A percentile compares a stretch with the other conserved stretches of the same genome.
Conservation (phyloP, 2,329 filamentous ascomycete species). For the Colletotrichum lentis region DNA sequence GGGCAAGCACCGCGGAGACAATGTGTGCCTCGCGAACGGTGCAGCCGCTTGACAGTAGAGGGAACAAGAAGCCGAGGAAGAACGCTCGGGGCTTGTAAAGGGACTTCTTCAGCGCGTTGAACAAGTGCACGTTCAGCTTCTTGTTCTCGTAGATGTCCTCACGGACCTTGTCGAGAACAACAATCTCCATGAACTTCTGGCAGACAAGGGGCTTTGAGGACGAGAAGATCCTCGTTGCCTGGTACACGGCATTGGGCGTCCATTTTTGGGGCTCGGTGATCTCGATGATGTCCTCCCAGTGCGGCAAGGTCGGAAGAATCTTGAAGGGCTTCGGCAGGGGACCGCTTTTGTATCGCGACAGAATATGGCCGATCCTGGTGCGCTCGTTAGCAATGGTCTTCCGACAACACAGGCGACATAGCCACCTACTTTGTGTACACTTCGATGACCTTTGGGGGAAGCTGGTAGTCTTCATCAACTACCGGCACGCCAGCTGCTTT, state of each 20-base stretch:
- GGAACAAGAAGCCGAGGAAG: slow-evolving; percentile 89
- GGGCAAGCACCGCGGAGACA: slow-evolving; percentile 82
- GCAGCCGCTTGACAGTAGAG: slow-evolving; percentile 84
- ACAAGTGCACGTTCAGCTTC: slow-evolving; percentile 94
- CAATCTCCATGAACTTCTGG: slow-evolving; percentile 84
- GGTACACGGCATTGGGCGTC: slow-evolving; percentile 82
- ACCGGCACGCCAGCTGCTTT: slow-evolving; percentile 59
- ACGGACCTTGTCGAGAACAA: slow-evolving; percentile 88
- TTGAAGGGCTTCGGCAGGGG: slow-evolving; percentile 98
- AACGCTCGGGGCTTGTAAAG: slow-evolving; percentile 95
- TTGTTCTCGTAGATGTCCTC: slow-evolving; percentile 94
- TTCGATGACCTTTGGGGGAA: slow-evolving; percentile 91
- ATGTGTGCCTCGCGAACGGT: slow-evolving; percentile 93
- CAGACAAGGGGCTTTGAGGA: slow-evolving; percentile 81
- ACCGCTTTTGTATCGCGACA: slow-evolving; percentile 95
- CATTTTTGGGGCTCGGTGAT: slow-evolving; percentile 80
- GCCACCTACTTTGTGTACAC: slow-evolving; percentile 82
- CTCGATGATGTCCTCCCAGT: slow-evolving; percentile 88
- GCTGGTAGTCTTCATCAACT: slow-evolving; percentile 85
- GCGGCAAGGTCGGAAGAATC: slow-evolving; percentile 88
- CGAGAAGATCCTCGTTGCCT: slow-evolving; percentile 91
- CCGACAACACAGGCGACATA: not conserved
- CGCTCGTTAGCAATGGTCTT: slow-evolving; percentile 29
- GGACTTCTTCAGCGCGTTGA: slow-evolving; percentile 90
- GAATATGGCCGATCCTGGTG: slow-evolving; percentile 78